Conservation (phyloP, 257 asterid genomes). For the Scutellaria minor region DNA sequence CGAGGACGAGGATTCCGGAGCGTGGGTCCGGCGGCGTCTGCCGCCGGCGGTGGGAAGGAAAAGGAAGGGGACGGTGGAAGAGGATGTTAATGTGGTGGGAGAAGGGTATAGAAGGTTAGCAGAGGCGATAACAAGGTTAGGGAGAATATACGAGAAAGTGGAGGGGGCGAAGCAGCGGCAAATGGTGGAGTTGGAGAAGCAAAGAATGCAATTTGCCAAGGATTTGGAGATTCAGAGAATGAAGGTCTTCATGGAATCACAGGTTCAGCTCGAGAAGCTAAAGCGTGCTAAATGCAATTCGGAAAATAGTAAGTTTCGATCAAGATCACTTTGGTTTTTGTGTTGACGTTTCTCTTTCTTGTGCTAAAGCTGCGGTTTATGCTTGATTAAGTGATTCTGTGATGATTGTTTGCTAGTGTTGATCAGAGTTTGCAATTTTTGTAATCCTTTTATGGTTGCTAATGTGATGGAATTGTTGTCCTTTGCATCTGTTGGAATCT, state of each 20-base stretch:
- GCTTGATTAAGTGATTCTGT: constrained; percentile 5
- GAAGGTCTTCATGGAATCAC: constrained; percentile 78
- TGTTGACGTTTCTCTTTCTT: background rate
- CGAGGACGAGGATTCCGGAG: constrained; percentile 47
- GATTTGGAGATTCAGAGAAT: constrained; percentile 92
- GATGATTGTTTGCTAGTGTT: background rate
- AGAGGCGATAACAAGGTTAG: constrained; percentile 71
- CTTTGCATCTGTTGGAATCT: background rate
- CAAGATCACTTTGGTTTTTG: background rate
- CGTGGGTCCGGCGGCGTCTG: constrained; percentile 31
- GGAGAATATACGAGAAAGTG: constrained; percentile 69
- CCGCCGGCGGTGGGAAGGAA: constrained; percentile 36
- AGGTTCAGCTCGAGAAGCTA: constrained; percentile 68
- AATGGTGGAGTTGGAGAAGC: constrained; percentile 90
- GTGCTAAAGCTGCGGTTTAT: constrained; percentile 2
- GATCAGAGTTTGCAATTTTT: background rate
- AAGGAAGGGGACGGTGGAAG: constrained; percentile 37
- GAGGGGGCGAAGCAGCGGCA: constrained; percentile 85
- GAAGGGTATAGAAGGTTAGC: constrained; percentile 69
- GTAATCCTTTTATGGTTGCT: background rate
- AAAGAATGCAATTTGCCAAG: constrained; percentile 81
- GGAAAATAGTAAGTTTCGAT: constrained; percentile 50
- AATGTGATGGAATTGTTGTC: background rate
- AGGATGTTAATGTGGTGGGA: constrained; percentile 27
- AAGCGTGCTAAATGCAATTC: constrained; percentile 56